Evolutionary conservation across 2,329 filamentous ascomycete genomes (phyloP), one percentile per base, ranked within the genome.

Genomic region (Graphiopsis chlorocephala): DNA sequence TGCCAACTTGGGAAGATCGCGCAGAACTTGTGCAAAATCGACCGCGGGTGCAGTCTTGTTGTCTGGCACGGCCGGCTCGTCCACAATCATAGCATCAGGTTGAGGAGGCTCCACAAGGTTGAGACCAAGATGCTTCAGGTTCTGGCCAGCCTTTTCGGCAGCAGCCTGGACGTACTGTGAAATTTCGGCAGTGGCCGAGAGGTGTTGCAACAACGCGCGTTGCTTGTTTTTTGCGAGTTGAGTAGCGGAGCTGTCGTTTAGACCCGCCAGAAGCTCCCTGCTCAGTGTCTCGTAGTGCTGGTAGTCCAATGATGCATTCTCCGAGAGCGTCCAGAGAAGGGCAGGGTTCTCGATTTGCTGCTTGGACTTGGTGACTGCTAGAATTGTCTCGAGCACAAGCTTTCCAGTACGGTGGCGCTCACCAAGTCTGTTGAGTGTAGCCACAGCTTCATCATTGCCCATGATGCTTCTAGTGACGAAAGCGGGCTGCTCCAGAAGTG

Each of bases 381-480:
- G 60, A 15, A 62, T 42, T n/a, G 60, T 62, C 26, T 65, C 68
- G 29, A 72, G 66, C 11, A 68, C 66, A 25, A 78, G 68, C n/a
- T 70, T 68, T 17, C 64, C 65, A 3, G 65, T 64, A 15, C 60
- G 33, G 48, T 62, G 60, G 26, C 48, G 52, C n/a, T 53, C 48
- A 25, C 60, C 48, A 17, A 62, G 35, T 28, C 60, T 53, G 33
- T 62, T 25, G 23, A 62, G 60, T n/a, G 60, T 62, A 11, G 60
- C 60, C 15, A 62, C 33, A 28, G 60, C 60, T 45, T 55, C 48
- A 14, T 62, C 60, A 11, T 55, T 62, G 31, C 31, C 33, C 60
- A 62, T 55, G 35, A 62, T 62, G 25, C 47, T 53, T 33, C 31
- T 62, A 5, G 60, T 62, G 23, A 62, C 60, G 31, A 33, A 15